Evolutionary conservation across 495 filamentous ascomycete genomes (phyloP), one percentile per base, ranked within the genome.

Genomic region (Filosporella fistucella): DNA sequence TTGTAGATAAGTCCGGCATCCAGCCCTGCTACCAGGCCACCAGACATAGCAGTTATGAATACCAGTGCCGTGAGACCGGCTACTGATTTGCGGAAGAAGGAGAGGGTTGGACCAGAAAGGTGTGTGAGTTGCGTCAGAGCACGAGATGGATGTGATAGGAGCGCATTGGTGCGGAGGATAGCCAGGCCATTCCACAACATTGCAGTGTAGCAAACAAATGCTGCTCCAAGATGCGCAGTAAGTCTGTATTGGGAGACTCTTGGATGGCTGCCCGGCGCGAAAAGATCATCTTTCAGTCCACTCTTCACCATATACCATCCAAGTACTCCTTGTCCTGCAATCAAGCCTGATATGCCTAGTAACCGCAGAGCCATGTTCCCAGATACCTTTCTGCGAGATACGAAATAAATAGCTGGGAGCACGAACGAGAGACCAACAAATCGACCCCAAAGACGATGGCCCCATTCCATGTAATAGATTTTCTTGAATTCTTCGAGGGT

Each of bases 281-380:
- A 96, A 14, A 97, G 78, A 58, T 97, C 90, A 62, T 98, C 93
- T 55, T 88, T 89, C 47, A 98, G 71, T 1, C 93, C 93, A 0
- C 85, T 91, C 65, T 94, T 95, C 55, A 98, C 93, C 93, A 98
- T 98, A 89, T 91, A 98, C 93, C 93, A 98, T 9, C 93, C 93
- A 36, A 98, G 76, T 55, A 93, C 82, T 8, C 94, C 93, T 66
- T 98, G 93, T 63, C 96, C 93, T 24, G 88, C 94, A 63, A 98
- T 96, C 42, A 96, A 68, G 26, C 75, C 83, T 17, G 85, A 83
- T 49, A 98, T 96, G 1, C 90, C 91, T 14, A 76, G 69, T n/a
- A 98, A 76, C 33, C 80, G 79, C 34, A 64, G 60, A 4, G 89
- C 83, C 82, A 95, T 94, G 28, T 78, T 81, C 29, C 72, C 69